phyloP scores from a whole-genome alignment of 2,329 filamentous ascomycete species.

The Stagonosporopsis chrysanthemi region DNA sequence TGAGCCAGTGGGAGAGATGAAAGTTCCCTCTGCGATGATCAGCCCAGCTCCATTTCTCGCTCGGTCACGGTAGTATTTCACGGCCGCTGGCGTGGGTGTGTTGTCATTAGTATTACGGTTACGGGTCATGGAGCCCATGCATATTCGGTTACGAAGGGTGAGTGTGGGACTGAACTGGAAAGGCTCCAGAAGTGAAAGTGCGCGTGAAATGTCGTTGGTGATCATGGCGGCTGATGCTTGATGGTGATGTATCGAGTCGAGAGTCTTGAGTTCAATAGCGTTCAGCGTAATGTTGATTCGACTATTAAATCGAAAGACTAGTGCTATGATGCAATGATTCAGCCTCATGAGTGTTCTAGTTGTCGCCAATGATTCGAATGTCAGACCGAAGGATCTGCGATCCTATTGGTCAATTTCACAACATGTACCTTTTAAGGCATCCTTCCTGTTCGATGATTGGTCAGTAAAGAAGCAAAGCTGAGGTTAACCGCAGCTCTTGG shows the following conservation, averaged over 20 bases:
- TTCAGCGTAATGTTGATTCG: too few species aligned
- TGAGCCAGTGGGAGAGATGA: constrained; percentile 27
- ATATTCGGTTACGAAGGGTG: constrained; percentile 24
- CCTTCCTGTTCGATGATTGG: not conserved
- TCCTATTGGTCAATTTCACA: constrained; percentile 8
- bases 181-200: not conserved
- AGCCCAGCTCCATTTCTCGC: constrained; percentile 30
- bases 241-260: not conserved
- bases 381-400: not conserved
- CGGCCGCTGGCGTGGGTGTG: constrained; percentile 24
- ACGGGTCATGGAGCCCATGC: constrained; percentile 38
- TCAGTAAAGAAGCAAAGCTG: not conserved
- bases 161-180: constrained; percentile 1
- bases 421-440: not conserved
- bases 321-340: not conserved
- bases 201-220: not conserved
- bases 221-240: not conserved
- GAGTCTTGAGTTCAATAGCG: too few species aligned
- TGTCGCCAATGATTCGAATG: constrained; percentile 4
- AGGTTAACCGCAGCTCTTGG: not conserved
- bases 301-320: not conserved
- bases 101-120: constrained; percentile 32
- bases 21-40: constrained; percentile 32
- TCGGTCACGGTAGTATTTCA: constrained; percentile 28
- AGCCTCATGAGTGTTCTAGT: constrained; percentile 1